Percentiles rank a stretch among this genome's conserved stretches.
Evolutionary conservation across 83 land plant species (phyloP).

Genomic region (Larix sibirica): DNA sequence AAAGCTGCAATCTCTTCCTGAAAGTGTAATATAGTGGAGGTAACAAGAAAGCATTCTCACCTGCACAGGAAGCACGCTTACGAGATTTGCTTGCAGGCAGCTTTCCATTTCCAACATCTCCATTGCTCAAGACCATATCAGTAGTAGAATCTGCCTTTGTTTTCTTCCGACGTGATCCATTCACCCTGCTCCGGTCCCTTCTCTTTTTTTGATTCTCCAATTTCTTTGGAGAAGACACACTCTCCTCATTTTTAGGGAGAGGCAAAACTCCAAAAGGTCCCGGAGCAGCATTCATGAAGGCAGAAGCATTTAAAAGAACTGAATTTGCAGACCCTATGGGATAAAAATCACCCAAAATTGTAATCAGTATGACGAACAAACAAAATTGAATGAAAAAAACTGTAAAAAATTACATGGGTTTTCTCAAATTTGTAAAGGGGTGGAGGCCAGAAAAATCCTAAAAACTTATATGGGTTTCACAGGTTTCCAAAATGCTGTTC

Average conservation of each 20-base stretch:
- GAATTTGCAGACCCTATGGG: background rate
- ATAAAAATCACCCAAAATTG: background rate
- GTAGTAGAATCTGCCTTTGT: background rate
- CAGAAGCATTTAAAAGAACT: background rate
- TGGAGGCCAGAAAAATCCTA: background rate
- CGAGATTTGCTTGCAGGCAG: background rate
- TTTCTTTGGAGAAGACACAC: background rate
- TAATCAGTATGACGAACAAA: background rate
- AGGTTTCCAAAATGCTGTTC: background rate
- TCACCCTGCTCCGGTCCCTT: background rate
- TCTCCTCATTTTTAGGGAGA: background rate
- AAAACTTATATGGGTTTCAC: slow-evolving; percentile 4
- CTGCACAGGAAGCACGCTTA: background rate
- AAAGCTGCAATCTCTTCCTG: background rate
- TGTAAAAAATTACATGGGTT: background rate
- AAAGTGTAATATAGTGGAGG: background rate
- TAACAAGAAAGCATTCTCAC: background rate
- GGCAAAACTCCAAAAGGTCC: background rate
- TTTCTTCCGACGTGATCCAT: background rate
- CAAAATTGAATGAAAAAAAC: background rate
- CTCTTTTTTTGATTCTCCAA: background rate
- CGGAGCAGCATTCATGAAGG: background rate
- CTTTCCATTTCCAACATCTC: background rate
- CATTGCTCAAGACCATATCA: slow-evolving; percentile 6
- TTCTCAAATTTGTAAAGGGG: too few relatives aligned